Percentiles rank a stretch among this genome's conserved stretches.
These are phyloP conservation scores for Phialophora verrucosa DNA, from an alignment of 2,329 filamentous ascomycete species.

Conservation along the genomic window DNA sequence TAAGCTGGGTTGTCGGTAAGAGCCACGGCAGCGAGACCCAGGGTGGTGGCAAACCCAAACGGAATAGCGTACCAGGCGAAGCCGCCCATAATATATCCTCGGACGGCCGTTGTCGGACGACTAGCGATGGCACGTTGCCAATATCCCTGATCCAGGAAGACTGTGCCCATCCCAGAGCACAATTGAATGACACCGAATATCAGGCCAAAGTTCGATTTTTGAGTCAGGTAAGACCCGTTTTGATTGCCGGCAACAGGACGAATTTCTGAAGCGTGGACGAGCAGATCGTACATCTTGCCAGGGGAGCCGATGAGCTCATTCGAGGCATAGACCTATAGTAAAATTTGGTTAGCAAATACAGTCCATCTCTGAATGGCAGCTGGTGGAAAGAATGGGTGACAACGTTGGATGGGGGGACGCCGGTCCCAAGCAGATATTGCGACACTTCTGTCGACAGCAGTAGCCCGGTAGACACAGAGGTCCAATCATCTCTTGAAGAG, in stretches of 20 bases:
- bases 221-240: constrained; percentile 83
- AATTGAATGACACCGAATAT: constrained; percentile 92
- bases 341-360: too few species aligned
- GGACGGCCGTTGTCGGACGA: constrained; percentile 45
- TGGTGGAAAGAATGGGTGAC: too few species aligned
- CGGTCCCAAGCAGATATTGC: too few species aligned
- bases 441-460: too few species aligned
- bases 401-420: too few species aligned
- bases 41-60: constrained; percentile 50
- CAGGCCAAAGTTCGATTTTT: constrained; percentile 77
- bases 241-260: constrained; percentile 81
- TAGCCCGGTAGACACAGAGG: too few species aligned
- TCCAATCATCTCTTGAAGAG: too few species aligned
- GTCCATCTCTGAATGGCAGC: too few species aligned
- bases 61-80: constrained; percentile 57
- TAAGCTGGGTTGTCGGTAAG: too few species aligned
- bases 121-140: constrained; percentile 67
- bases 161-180: constrained; percentile 77
- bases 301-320: constrained; percentile 75
- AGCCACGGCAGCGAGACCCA: too few species aligned
- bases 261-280: constrained; percentile 68
- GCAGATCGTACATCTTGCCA: constrained; percentile 69
- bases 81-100: constrained; percentile 48
- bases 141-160: constrained; percentile 77
- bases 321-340: constrained; percentile 64